Evolutionary conservation across 352 stramenopile genomes (phyloP).

Genomic region (Pythium chondricola): DNA sequence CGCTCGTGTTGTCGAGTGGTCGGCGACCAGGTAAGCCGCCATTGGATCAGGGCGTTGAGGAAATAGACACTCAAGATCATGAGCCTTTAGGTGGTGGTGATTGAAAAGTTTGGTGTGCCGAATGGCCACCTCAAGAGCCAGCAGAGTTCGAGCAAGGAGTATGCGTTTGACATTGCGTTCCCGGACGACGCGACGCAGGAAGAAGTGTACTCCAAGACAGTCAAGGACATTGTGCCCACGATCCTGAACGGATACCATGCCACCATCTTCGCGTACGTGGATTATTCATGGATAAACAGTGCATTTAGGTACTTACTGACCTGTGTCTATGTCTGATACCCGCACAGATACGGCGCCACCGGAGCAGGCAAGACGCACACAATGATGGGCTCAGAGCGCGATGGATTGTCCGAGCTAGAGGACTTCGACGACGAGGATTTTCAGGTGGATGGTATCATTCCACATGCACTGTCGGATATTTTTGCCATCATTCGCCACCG

Average conservation of each 20-base stretch:
- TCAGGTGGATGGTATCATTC: conserved; percentile 80
- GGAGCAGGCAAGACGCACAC: conserved; percentile 67
- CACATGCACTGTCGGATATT: conserved; percentile 50
- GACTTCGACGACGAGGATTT: conserved; percentile 36
- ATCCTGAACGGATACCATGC: conserved; percentile 75
- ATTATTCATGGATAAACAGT: background rate
- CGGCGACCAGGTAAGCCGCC: conserved; percentile 34
- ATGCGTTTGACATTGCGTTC: conserved; percentile 58
- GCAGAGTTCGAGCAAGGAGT: conserved; percentile 47
- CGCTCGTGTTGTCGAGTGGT: conserved; percentile 48
- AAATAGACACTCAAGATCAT: too few relatives aligned
- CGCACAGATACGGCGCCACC: conserved; percentile 42
- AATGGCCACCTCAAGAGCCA: conserved; percentile 48
- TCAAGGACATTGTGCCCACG: conserved; percentile 53
- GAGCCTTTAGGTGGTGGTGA: conserved; percentile 46
- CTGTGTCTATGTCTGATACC: too few relatives aligned
- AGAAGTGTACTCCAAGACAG: conserved; percentile 50
- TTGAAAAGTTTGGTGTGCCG: conserved; percentile 44
- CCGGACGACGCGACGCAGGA: conserved; percentile 36
- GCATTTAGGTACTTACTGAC: too few relatives aligned
- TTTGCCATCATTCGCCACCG: conserved; percentile 61
- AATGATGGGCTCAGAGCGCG: conserved; percentile 66
- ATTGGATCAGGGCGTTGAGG: background rate
- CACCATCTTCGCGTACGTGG: conserved; percentile 68
- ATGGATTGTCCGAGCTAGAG: conserved; percentile 35